phyloP scores from a whole-genome alignment of 2,329 filamentous ascomycete species.

The Trichoderma asperellum region DNA sequence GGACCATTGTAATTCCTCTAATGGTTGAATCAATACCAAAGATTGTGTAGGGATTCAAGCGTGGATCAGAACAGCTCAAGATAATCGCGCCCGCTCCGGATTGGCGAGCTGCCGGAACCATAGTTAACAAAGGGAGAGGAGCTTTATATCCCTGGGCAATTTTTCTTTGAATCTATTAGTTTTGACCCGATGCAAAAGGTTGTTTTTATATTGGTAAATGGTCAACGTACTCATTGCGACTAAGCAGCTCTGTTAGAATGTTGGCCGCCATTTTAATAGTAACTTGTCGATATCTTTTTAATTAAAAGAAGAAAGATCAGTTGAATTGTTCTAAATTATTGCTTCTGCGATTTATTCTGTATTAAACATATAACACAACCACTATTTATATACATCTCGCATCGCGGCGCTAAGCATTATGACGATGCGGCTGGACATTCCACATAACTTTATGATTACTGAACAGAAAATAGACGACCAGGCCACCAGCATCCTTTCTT shows the following conservation, averaged over 20 bases:
- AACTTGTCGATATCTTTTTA: neutral
- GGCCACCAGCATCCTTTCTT: neutral
- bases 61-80: constrained; percentile 18
- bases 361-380: neutral
- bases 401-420: neutral
- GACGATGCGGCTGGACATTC: neutral
- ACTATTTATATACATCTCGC: neutral
- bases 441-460: neutral
- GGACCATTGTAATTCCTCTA: constrained; percentile 3
- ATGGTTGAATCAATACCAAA: neutral
- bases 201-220: neutral
- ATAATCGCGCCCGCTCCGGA: neutral
- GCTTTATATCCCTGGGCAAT: neutral
- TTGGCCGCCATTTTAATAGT: neutral
- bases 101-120: neutral
- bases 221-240: neutral
- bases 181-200: neutral
- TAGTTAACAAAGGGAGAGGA: neutral
- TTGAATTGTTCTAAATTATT: rapidly evolving
- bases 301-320: neutral
- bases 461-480: neutral
- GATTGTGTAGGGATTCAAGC: neutral
- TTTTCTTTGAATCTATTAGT: neutral
- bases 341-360: neutral
- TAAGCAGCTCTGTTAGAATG: neutral